phyloP scores from a whole-genome alignment of 2,329 filamentous ascomycete species.

The Fusarium anguioides region DNA sequence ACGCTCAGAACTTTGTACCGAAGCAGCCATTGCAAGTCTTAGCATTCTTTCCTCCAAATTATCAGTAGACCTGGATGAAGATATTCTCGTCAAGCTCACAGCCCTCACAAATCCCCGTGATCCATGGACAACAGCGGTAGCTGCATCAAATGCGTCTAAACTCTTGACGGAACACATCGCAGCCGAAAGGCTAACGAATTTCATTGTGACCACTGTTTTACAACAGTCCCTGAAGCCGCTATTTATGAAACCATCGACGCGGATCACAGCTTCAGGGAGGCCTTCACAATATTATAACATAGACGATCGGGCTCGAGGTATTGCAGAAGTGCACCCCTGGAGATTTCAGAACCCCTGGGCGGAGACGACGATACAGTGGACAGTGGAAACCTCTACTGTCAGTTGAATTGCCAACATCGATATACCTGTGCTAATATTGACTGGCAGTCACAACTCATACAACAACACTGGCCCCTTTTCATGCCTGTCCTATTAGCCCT shows the following conservation, averaged over 20 bases:
- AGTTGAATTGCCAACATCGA: conserved; percentile 34
- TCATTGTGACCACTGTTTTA: conserved; percentile 69
- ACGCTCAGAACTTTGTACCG: conserved; percentile 24
- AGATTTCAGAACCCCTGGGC: conserved; percentile 38
- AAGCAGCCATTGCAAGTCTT: conserved; percentile 47
- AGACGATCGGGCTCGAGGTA: not conserved
- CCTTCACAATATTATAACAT: conserved; percentile 42
- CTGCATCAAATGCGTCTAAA: conserved; percentile 45
- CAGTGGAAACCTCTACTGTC: conserved; percentile 63
- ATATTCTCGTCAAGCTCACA: conserved; percentile 47
- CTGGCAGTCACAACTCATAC: conserved; percentile 56
- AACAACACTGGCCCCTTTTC: conserved; percentile 73
- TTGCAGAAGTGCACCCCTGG: conserved; percentile 35
- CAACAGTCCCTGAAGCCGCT: conserved; percentile 72
- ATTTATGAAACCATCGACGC: conserved; percentile 68
- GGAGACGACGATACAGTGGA: conserved; percentile 60
- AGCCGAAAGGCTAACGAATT: conserved; percentile 38
- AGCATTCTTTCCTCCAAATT: conserved; percentile 34
- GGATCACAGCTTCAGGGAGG: conserved; percentile 46
- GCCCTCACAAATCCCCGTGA: conserved; percentile 49
- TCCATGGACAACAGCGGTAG: conserved; percentile 53
- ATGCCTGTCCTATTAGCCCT: conserved; percentile 77
- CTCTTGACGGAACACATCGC: conserved; percentile 49
- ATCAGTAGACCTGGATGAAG: conserved; percentile 16
- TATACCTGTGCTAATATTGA: not conserved